Evolutionary conservation across 495 filamentous ascomycete species (phyloP), one percentile per base, ranked within the genome.

Genomic region (Endocarpon pusillum): DNA sequence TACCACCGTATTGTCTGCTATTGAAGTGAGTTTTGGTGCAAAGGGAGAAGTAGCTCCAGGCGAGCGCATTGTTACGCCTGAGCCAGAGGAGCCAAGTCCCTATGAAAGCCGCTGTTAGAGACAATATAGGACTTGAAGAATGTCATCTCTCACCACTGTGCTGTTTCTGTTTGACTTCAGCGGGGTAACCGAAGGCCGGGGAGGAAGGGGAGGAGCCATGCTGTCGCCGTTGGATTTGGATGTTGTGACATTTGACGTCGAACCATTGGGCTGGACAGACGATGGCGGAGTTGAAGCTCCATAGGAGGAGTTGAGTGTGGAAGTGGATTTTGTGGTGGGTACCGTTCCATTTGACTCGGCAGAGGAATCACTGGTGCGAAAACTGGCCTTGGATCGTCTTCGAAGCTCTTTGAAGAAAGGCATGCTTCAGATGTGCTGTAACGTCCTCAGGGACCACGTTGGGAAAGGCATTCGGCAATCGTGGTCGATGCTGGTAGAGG

Each of bases 1-100:
- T 63, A 92, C 84, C 81, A 81, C 89, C 20, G 79, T 71, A 43
- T 75, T 79, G 30, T 94, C 82, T 14, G 70, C 62, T 15, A 92
- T 60, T 17, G 81, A 89, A 9, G 74, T 50, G 14, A 94, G 67
- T 35, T 71, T 65, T 9, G 84, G 85, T 17, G 81, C 78, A 53
- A 79, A 85, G 31, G 75, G 72, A 14, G 84, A 91, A 7, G 70
- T 65, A 2, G 68, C 68, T 34, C 65, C 54, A 33, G 62, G 59
- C 32, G 70, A n/a, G n/a, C n/a, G n/a, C 28, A 31, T 31, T n/a
- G 28, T 31, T 15, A n/a, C 19, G 28, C 28, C 19, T 6, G 28
- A 31, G 28, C 28, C 28, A 31, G 28, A 39, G 11, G 36, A 33
- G 11, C 27, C 44, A 66, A 47, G 14, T 58, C 67, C 48, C 42